phyloP scores from a whole-genome alignment of 2,329 filamentous ascomycete species.

The Teratosphaeriaceae sp. region DNA sequence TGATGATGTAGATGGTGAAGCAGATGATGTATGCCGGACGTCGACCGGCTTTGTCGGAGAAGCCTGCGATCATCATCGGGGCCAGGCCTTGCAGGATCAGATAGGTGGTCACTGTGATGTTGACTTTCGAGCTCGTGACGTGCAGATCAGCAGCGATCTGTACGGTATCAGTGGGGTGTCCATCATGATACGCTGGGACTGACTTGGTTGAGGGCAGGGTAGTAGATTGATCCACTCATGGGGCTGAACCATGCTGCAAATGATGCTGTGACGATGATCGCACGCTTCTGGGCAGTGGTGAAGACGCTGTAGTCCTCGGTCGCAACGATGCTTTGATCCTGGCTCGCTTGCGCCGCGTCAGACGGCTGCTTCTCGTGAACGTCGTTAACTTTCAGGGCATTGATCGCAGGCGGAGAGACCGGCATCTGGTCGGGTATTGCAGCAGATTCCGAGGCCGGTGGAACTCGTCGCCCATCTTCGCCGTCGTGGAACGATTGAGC shows the following conservation, averaged over 20 bases:
- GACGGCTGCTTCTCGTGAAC: neutral
- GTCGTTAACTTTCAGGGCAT: too few species aligned
- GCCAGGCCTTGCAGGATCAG: constrained; percentile 28
- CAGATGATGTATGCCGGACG: constrained; percentile 28
- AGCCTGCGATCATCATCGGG: constrained; percentile 26
- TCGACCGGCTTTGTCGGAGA: constrained; percentile 26
- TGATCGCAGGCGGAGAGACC: too few species aligned
- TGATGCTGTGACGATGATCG: constrained; percentile 24
- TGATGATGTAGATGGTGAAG: constrained; percentile 28
- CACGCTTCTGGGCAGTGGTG: constrained; percentile 22
- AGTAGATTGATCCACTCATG: constrained; percentile 30
- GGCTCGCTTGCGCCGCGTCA: neutral
- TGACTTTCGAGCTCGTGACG: constrained; percentile 38
- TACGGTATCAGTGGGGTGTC: neutral
- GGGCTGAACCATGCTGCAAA: constrained; percentile 26
- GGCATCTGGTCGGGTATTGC: too few species aligned
- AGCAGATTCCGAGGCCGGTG: too few species aligned
- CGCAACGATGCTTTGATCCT: constrained; percentile 7
- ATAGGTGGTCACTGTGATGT: constrained; percentile 47
- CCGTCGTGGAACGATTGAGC: too few species aligned
- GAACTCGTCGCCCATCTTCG: too few species aligned
- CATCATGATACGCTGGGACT: neutral
- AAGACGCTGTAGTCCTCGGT: constrained; percentile 26
- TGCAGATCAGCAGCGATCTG: constrained; percentile 33
- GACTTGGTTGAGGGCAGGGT: constrained; percentile 28